Evolutionary conservation across 768 basidiomycete genomes (phyloP), one percentile per base, ranked within the genome.

Genomic region (Chalciporus sphaerocephalus): DNA sequence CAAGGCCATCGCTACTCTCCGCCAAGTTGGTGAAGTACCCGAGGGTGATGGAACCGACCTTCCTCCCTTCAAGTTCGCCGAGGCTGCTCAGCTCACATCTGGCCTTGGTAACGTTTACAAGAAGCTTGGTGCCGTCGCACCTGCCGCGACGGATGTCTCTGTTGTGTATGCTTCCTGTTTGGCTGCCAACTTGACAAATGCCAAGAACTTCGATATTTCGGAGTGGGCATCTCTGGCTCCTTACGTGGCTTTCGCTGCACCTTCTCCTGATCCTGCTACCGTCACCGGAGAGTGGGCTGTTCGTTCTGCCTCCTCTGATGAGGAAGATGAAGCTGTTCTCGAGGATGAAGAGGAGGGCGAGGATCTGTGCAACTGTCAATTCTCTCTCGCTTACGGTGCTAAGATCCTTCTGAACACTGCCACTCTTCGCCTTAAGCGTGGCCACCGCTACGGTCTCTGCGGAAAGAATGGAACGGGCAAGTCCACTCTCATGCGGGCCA

Each of bases 391-490:
- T 42, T 97, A 97, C 67, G 94, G 94, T 85, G 94, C 94, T 64
- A 96, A 96, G 79, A 96, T 97, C 60, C 70, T 97, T 64, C 83
- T 97, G 65, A 96, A 97, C 75, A 96, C 92, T 33, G 94, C 94
- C 48, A 86, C 78, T 53, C 89, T 97, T 68, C 92, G 94, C 67
- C 88, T 97, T 67, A 96, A 95, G 79, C 92, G 94, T 72, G 94
- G 93, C 44, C 91, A 96, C 74, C 92, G 94, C 66, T 97, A 97
- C 69, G 94, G 94, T 80, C 85, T 97, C 25, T 95, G 92, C 67
- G 94, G 94, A 68, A 90, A 93, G 75, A 97, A 97, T 71, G 94
- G 94, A 82, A 93, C 93, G 62, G 94, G 94, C 59, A 97, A 97
- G 79, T 92, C 89, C 1, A 92, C 89, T 21, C 81, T 92, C 66